Percentiles rank a stretch among this genome's conserved stretches.
phyloP scores from a whole-genome alignment of 1,284 basidiomycete genomes.

The Amylostereum chailletii region DNA sequence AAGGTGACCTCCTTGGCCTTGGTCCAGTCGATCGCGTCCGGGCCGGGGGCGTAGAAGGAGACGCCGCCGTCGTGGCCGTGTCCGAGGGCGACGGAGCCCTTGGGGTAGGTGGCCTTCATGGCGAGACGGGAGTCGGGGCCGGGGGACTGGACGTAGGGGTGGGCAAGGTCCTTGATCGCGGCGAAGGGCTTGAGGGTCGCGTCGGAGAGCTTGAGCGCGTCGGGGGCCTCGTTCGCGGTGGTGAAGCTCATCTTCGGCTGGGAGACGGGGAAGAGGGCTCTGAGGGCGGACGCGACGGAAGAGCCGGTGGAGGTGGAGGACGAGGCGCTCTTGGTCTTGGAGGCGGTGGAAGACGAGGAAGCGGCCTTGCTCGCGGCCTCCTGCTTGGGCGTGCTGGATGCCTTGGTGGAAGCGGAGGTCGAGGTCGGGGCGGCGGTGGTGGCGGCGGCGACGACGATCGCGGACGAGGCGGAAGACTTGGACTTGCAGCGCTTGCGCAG shows the following conservation, averaged over 20 bases:
- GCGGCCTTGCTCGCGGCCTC: background rate
- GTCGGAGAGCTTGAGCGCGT: constrained; percentile 27
- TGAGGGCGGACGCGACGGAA: constrained; percentile 4
- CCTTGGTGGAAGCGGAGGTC: background rate
- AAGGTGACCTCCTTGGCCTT: constrained; percentile 39
- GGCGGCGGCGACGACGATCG: background rate
- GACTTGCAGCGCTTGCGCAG: background rate
- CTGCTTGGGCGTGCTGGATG: background rate
- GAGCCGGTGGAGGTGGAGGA: constrained; percentile 4
- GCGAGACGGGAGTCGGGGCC: constrained; percentile 29
- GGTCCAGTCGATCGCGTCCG: constrained; percentile 32
- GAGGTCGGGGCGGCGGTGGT: background rate
- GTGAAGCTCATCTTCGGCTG: constrained; percentile 24
- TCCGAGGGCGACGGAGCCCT: constrained; percentile 45
- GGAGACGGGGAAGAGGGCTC: constrained; percentile 29
- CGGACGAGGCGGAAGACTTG: background rate
- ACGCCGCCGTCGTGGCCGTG: constrained; percentile 45
- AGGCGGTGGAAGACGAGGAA: background rate
- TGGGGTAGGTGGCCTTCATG: constrained; percentile 48
- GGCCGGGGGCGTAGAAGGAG: constrained; percentile 47
- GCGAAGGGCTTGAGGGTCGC: constrained; percentile 27
- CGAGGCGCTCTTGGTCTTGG: background rate
- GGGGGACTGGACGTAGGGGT: constrained; percentile 32
- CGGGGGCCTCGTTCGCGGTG: constrained; percentile 17
- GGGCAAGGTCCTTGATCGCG: constrained; percentile 24